Conservation (phyloP, 2,329 filamentous ascomycete species). For the Emericellopsis atlantica region DNA sequence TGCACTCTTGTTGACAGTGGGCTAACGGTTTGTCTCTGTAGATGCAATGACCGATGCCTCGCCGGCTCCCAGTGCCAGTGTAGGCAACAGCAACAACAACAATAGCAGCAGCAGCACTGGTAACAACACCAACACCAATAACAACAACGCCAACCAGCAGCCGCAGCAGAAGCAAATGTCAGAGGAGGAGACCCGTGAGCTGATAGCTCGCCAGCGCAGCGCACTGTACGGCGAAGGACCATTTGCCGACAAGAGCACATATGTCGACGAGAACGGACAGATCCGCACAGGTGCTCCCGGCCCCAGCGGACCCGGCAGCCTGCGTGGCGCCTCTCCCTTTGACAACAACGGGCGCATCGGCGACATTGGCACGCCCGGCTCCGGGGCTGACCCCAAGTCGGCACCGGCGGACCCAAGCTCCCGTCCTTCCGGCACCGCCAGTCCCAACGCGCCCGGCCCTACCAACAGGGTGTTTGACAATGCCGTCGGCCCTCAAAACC, state of each 20-base stretch:
- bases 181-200: constrained; percentile 89
- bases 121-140: constrained; percentile 1
- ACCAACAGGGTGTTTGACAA: constrained; percentile 50
- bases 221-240: constrained; percentile 75
- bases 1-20: constrained; percentile 11
- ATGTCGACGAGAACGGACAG: constrained; percentile 55
- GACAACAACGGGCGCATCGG: constrained; percentile 49
- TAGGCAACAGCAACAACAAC: constrained; percentile 1
- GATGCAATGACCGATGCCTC: constrained; percentile 35
- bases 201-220: constrained; percentile 91
- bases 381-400: constrained; percentile 31
- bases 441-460: constrained; percentile 53
- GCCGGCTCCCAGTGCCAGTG: constrained; percentile 12
- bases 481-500: constrained; percentile 43
- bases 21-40: constrained; percentile 29
- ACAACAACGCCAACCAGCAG: constrained; percentile 22
- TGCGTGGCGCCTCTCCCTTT: constrained; percentile 68
- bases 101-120: constrained; percentile 8
- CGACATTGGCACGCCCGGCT: constrained; percentile 24
- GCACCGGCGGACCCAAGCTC: constrained; percentile 38
- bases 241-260: constrained; percentile 54
- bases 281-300: constrained; percentile 55
- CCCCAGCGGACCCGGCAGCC: constrained; percentile 47
- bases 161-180: constrained; percentile 60
- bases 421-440: constrained; percentile 74